Base-by-base conservation (phyloP, 257 asterid genomes). In the Mitragyna speciosa region DNA sequence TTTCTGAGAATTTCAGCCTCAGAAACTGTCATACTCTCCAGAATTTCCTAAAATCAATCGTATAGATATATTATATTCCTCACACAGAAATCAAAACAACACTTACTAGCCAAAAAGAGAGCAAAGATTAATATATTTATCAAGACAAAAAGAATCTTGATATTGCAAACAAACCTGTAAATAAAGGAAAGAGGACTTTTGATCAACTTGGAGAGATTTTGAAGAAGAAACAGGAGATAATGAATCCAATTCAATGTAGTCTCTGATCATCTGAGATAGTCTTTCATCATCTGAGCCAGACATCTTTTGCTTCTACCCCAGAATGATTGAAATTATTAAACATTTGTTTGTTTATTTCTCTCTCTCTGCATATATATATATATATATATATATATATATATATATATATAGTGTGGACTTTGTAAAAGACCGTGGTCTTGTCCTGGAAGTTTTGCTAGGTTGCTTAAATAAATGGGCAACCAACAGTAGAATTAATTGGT, bases 1-100 rank as follows among this genome's bases (percentile, higher is more conserved):
- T 82, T 91, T 72, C 83, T 79, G 64, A 84, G 76, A 36, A 91
- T 75, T 80, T 89, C 91, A 54, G 76, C 81, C 82, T 91, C 96
- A 28, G 79, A 85, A 73, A 85, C 90, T 28, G 87, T 85, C 51
- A 72, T 81, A 20, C 80, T 85, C 75, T 83, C 89, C 83, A 91
- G 85, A 73, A 89, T 85, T 79, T 84, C 92, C 93, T 91, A 47
- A 73, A 70, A 41, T 15, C 12, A 19, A 31, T 20, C n/a, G 15
- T 54, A 3, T 2, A 30, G 30, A 72, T 12, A 49, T 49, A 36
- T 5, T 26, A 41, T n/a, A 41, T 9, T 3, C 7, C 7, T 43
- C 33, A 48, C 10, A 51, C n/a, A 73, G 26, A 56, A 69, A 58
- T 65, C 64, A 69, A n/a, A 26, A 9, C 15, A 0, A 59, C 1